Evolutionary conservation across 805 yeast species (phyloP), one percentile per base, ranked within the genome.

Genomic region (Pichia californica): DNA sequence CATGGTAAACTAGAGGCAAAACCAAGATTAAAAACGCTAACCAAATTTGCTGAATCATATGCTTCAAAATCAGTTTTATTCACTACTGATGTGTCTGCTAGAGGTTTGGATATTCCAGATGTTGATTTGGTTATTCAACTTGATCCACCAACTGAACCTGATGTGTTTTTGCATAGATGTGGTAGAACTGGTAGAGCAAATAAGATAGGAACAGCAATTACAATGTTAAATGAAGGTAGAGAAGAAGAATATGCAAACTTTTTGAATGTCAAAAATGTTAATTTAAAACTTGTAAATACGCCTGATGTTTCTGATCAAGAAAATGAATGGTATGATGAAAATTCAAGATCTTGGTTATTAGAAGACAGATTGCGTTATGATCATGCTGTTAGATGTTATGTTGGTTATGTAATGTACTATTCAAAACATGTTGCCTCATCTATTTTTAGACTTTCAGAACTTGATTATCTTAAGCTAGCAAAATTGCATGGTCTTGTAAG

Each of bases 31-130:
- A 84, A 77, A 57, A 85, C 96, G 0, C 65, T 91, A 35, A 69
- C 70, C 10, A 66, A 62, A 28, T 93, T 91, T 57, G 59, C 79
- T 0, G 71, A 71, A 1, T 69, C 73, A 5, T 55, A 58, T 7
- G 62, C 64, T 3, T 61, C 63, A 3, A 81, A 78, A 50, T 69
- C 81, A 9, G 76, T 91, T 0, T 63, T 93, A 20, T 67, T 93
- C 63, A 88, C 99, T 2, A 93, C 99, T 0, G 99, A 93, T 69
- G 96, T 93, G n/a, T 97, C 99, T 0, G 96, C 98, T 0, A 74
- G 99, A 58, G 99, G 99, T 34, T 76, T 93, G 19, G 99, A 93
- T 67, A 82, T 93, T 25, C 95, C 96, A 0, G 93, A 89, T 42
- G 97, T 93, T 9, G 98, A 93, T 56, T 64, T 89, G 21, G 98